These are phyloP conservation scores for Kluyveromyces lactis DNA, from an alignment of 805 yeast species.

Conservation along the genomic window DNA sequence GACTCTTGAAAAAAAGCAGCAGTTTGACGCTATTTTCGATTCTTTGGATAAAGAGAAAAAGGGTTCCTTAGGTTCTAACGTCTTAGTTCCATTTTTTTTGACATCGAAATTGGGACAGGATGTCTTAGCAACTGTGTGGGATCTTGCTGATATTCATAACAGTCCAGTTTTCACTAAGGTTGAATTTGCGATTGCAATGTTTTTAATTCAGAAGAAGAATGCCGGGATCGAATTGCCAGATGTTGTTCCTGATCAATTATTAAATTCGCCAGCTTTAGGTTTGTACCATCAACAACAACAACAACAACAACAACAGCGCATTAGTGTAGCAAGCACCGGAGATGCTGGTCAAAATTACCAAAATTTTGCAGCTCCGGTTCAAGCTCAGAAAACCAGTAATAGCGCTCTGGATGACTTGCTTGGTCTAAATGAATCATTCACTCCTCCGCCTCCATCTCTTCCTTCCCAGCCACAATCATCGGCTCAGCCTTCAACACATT, in stretches of 20 bases:
- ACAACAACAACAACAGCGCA: conserved; percentile 15
- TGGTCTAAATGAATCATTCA: conserved; percentile 47
- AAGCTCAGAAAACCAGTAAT: conserved; percentile 23
- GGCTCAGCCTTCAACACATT: conserved; percentile 2
- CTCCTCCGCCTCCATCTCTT: conserved; percentile 27
- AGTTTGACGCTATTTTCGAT: conserved; percentile 73
- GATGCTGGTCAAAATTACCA: conserved; percentile 26
- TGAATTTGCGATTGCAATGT: conserved; percentile 93
- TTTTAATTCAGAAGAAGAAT: conserved; percentile 75
- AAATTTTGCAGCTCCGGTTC: conserved; percentile 8
- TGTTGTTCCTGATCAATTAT: conserved; percentile 60
- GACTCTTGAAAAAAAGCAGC: conserved; percentile 59
- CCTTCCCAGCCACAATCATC: conserved; percentile 25
- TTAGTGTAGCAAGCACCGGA: conserved; percentile 31
- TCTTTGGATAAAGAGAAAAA: conserved; percentile 57
- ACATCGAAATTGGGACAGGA: conserved; percentile 83
- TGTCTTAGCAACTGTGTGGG: conserved; percentile 87
- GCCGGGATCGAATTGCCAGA: conserved; percentile 74
- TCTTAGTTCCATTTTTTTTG: conserved; percentile 82
- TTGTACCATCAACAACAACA: conserved; percentile 13
- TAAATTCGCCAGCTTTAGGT: conserved; percentile 31
- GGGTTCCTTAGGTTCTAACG: conserved; percentile 64
- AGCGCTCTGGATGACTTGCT: conserved; percentile 61
- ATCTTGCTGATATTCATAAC: conserved; percentile 81
- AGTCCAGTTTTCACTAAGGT: conserved; percentile 70